Conservation (phyloP, 1,284 basidiomycete species). For the Pseudozyma tsukubaensis region DNA sequence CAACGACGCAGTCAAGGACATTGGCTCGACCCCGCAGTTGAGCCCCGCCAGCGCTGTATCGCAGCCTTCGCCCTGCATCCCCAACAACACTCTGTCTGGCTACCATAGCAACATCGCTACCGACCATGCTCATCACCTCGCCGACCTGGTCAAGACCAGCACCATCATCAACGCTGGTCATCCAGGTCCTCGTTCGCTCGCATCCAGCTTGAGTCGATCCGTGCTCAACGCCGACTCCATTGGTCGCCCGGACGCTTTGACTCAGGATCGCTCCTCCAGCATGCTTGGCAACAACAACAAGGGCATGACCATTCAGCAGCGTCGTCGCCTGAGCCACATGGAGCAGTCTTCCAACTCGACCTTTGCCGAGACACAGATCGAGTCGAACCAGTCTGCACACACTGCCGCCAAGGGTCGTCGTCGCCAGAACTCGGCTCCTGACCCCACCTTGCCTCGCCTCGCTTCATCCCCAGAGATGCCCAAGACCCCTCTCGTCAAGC, state of each 20-base stretch:
- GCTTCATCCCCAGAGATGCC: constrained; percentile 30
- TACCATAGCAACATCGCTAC: constrained; percentile 45
- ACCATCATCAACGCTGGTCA: constrained; percentile 37
- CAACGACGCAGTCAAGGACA: constrained; percentile 3
- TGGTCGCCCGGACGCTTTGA: constrained; percentile 18
- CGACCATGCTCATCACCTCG: constrained; percentile 38
- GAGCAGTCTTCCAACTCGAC: background rate
- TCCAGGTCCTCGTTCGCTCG: constrained; percentile 38
- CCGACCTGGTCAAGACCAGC: constrained; percentile 40
- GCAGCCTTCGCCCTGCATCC: constrained; percentile 24
- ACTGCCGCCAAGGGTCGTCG: constrained; percentile 12
- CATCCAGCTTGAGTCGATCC: constrained; percentile 42
- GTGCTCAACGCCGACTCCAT: constrained; percentile 34
- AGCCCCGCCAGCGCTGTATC: constrained; percentile 29
- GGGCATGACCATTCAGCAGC: constrained; percentile 46
- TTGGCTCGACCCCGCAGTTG: constrained; percentile 21
- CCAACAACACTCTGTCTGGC: constrained; percentile 35
- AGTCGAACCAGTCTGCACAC: background rate
- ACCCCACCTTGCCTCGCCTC: constrained; percentile 17
- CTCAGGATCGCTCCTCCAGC: background rate
- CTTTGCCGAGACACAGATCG: too few relatives aligned
- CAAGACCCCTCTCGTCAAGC: constrained; percentile 16
- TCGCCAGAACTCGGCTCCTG: constrained; percentile 45
- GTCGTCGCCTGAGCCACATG: constrained; percentile 42
- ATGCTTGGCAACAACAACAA: constrained; percentile 1